A percentile compares a stretch with the other conserved stretches of the same genome.
These are phyloP conservation scores for Ascochyta clinopodiicola DNA, from an alignment of 2,329 filamentous ascomycete genomes.

Conservation along the genomic window DNA sequence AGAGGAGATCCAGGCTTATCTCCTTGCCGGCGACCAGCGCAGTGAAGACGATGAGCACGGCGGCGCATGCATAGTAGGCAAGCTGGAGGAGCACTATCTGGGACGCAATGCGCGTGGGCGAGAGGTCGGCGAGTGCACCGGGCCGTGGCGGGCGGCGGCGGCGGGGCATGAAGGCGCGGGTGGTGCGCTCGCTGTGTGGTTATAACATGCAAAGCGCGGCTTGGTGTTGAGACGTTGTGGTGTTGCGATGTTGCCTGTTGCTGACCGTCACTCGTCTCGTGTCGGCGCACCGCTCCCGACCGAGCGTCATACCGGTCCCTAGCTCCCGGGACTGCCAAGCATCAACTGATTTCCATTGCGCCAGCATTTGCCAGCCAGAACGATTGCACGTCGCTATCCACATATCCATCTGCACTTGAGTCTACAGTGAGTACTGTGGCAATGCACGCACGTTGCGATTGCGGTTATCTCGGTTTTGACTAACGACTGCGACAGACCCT, in stretches of 20 bases:
- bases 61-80: slow-evolving; percentile 68
- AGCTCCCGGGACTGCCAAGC: slow-evolving; percentile 28
- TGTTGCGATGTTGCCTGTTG: slow-evolving; percentile 28
- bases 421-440: not conserved
- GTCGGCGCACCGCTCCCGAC: slow-evolving; percentile 18
- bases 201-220: slow-evolving; percentile 19
- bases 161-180: slow-evolving; percentile 55
- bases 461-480: not conserved
- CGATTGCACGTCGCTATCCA: not conserved
- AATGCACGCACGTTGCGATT: not conserved
- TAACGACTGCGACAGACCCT: slow-evolving; percentile 16
- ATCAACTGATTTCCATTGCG: slow-evolving; percentile 16
- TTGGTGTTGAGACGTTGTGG: not conserved
- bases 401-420: not conserved
- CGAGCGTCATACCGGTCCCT: slow-evolving; percentile 21
- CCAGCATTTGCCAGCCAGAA: not conserved
- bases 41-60: slow-evolving; percentile 70
- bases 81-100: slow-evolving; percentile 71
- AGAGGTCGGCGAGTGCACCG: slow-evolving; percentile 70
- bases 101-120: slow-evolving; percentile 69
- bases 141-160: slow-evolving; percentile 68
- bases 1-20: slow-evolving; percentile 64
- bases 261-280: not conserved
- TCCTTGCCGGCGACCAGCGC: slow-evolving; percentile 69
- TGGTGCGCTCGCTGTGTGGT: slow-evolving; percentile 26